Conservation (phyloP, 805 yeast genomes). For the Saccharomycopsis fermentans region DNA sequence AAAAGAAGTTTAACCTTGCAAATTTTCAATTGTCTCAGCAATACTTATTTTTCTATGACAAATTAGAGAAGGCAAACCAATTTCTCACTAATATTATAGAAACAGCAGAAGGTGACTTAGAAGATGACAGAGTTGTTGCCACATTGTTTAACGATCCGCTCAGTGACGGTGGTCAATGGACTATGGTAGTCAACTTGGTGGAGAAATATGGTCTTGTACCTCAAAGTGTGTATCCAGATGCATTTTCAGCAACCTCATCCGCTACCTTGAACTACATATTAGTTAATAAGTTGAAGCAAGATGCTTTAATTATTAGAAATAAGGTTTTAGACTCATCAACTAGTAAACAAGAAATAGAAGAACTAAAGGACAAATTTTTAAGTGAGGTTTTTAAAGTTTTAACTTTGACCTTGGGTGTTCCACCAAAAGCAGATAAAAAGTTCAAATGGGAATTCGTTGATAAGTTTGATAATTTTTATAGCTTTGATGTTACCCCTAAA, state of each 20-base stretch:
- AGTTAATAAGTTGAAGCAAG: constrained; percentile 66
- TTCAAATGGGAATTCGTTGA: constrained; percentile 70
- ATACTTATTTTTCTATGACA: constrained; percentile 75
- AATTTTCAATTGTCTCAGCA: constrained; percentile 70
- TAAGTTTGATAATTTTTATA: constrained; percentile 48
- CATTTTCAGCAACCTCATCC: constrained; percentile 43
- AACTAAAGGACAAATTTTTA: constrained; percentile 38
- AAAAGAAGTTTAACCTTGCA: constrained; percentile 51
- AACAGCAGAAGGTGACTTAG: constrained; percentile 50
- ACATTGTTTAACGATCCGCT: constrained; percentile 56
- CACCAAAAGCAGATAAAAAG: constrained; percentile 60
- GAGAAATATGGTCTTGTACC: constrained; percentile 81
- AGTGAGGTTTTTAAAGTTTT: constrained; percentile 55
- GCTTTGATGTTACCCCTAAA: constrained; percentile 48
- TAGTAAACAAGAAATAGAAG: constrained; percentile 27
- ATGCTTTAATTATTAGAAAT: constrained; percentile 58
- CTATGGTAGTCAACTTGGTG: constrained; percentile 67
- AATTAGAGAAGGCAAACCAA: constrained; percentile 74
- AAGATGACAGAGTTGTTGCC: constrained; percentile 60
- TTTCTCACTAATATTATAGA: constrained; percentile 69
- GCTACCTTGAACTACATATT: constrained; percentile 47
- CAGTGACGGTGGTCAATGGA: constrained; percentile 82
- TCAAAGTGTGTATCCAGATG: constrained; percentile 60
- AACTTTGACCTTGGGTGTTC: constrained; percentile 63
- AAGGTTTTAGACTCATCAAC: constrained; percentile 30